Evolutionary conservation across 1,284 basidiomycete genomes (phyloP).

Genomic region (Boletus nobilissimus): DNA sequence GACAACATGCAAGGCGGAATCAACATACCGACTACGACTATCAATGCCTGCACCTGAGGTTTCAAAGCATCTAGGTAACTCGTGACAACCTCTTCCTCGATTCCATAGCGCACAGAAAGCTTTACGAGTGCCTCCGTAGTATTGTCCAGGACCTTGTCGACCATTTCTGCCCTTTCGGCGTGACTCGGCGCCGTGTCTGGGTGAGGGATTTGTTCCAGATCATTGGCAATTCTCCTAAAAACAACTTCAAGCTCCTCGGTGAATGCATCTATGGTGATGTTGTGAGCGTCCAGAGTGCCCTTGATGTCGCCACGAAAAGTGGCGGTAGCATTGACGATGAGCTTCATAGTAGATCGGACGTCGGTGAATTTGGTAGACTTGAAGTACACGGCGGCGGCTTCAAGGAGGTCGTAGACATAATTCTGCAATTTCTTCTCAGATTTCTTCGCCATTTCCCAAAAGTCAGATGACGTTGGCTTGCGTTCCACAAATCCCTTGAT

Average conservation of each 20-base stretch:
- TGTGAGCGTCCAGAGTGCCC: neutral
- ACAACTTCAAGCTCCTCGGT: slow-evolving; percentile 18
- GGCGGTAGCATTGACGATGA: slow-evolving; percentile 14
- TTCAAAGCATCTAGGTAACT: slow-evolving; percentile 17
- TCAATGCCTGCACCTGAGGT: slow-evolving; percentile 13
- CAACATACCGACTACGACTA: slow-evolving; percentile 21
- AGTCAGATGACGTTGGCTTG: slow-evolving; percentile 7
- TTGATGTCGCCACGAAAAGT: slow-evolving; percentile 16
- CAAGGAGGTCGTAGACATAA: slow-evolving; percentile 21
- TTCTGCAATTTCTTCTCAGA: slow-evolving; percentile 5
- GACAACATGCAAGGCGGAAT: neutral
- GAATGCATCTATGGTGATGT: slow-evolving; percentile 11
- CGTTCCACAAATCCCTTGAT: neutral
- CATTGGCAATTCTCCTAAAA: slow-evolving; percentile 4
- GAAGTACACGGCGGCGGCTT: neutral
- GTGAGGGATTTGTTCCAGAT: slow-evolving; percentile 9
- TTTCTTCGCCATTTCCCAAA: slow-evolving; percentile 21
- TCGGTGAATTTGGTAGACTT: slow-evolving; percentile 18
- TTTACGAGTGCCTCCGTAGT: neutral
- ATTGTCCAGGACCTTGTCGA: slow-evolving; percentile 27
- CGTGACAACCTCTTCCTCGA: slow-evolving; percentile 3
- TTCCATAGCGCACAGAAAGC: neutral
- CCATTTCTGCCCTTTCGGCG: slow-evolving; percentile 20
- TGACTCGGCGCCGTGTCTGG: slow-evolving; percentile 17
- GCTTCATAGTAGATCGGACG: slow-evolving; percentile 3